Percentiles rank a stretch among this genome's conserved stretches.
Evolutionary conservation across 2,329 filamentous ascomycete species (phyloP).

Genomic region (Helminthosporium solani): DNA sequence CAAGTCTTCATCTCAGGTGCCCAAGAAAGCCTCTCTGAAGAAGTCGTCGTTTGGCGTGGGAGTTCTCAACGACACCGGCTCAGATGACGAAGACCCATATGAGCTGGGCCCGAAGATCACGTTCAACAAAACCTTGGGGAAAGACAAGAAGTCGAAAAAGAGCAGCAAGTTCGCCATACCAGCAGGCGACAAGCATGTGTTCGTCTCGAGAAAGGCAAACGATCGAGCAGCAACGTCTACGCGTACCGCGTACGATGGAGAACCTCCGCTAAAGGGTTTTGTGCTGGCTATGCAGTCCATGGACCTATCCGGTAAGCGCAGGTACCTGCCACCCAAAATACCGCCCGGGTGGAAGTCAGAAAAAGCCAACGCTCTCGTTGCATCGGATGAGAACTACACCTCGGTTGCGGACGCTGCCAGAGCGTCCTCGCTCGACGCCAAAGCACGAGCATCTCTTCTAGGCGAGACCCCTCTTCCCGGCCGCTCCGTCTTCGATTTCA

Average conservation of each 20-base stretch:
- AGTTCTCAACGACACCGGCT: conserved; percentile 86
- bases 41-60: conserved; percentile 84
- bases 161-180: conserved; percentile 60
- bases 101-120: conserved; percentile 87
- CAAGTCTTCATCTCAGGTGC: conserved; percentile 12
- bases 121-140: conserved; percentile 79
- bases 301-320: conserved; percentile 45
- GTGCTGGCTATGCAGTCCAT: conserved; percentile 59
- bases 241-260: conserved; percentile 79
- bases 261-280: conserved; percentile 78
- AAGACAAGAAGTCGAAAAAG: conserved; percentile 72
- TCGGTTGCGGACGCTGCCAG: conserved; percentile 79
- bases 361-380: conserved; percentile 34
- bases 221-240: conserved; percentile 46
- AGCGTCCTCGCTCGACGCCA: conserved; percentile 71
- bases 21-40: conserved; percentile 50
- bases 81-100: conserved; percentile 93
- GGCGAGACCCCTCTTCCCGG: conserved; percentile 80
- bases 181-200: conserved; percentile 68
- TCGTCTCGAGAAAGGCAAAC: conserved; percentile 66
- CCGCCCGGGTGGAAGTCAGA: conserved; percentile 72
- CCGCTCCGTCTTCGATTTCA: conserved; percentile 94
- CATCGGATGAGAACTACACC: conserved; percentile 46
- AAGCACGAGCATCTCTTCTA: conserved; percentile 73
- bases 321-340: conserved; percentile 66